A percentile compares a stretch with the other conserved stretches of the same genome.
Evolutionary conservation across 768 basidiomycete genomes (phyloP).

Genomic region (Boletus patriciae): DNA sequence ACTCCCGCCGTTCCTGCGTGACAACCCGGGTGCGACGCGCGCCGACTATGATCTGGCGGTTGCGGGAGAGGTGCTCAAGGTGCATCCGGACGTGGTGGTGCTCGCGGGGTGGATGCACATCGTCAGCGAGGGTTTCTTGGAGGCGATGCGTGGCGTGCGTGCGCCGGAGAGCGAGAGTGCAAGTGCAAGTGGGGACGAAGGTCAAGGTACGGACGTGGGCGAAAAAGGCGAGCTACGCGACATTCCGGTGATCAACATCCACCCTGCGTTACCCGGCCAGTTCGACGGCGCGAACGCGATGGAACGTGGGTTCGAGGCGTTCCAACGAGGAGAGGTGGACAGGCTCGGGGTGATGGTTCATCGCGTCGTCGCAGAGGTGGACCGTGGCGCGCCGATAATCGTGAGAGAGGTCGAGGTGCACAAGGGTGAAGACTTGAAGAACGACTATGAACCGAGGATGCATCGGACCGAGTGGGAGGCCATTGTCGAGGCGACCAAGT

Average conservation of each 20-base stretch:
- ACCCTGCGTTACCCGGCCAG: conserved; percentile 93
- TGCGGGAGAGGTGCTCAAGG: conserved; percentile 61
- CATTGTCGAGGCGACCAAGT: conserved; percentile 82
- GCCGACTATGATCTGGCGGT: conserved; percentile 85
- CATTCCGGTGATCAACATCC: conserved; percentile 92
- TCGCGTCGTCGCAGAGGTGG: conserved; percentile 89
- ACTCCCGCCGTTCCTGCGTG: conserved; percentile 80
- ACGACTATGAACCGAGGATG: conserved; percentile 65
- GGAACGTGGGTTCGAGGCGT: conserved; percentile 86
- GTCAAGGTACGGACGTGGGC: conserved; percentile 15
- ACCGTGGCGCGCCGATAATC: conserved; percentile 85
- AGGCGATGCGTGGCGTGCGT: conserved; percentile 51
- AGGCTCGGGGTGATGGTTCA: conserved; percentile 92
- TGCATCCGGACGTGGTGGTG: conserved; percentile 80
- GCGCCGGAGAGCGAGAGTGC: background rate
- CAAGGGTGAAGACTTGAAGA: conserved; percentile 70
- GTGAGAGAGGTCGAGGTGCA: conserved; percentile 74
- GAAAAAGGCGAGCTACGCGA: conserved; percentile 33
- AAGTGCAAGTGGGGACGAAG: background rate
- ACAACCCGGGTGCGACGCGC: conserved; percentile 68
- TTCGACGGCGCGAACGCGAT: conserved; percentile 96
- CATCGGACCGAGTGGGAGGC: conserved; percentile 86
- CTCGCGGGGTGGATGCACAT: conserved; percentile 99
- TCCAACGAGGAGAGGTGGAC: conserved; percentile 75
- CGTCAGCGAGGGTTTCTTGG: conserved; percentile 77